phyloP scores from a whole-genome alignment of 2,329 filamentous ascomycete species.

The Aspergillus sp. region DNA sequence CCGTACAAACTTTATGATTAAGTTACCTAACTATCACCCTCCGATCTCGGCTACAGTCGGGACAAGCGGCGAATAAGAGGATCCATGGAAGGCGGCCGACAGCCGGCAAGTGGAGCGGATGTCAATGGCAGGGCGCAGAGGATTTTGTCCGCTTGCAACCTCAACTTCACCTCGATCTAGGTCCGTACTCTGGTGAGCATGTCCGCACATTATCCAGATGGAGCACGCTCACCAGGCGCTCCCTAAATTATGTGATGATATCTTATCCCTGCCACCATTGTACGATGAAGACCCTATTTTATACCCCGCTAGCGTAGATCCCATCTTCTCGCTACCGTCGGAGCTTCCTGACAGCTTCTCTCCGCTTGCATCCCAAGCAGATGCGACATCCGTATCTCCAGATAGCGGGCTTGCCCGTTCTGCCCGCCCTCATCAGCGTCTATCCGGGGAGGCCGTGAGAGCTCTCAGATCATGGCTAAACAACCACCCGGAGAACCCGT shows the following conservation, averaged over 20 bases:
- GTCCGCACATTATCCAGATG: background rate
- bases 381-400: background rate
- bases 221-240: background rate
- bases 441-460: slow-evolving; percentile 58
- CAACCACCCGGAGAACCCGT: slow-evolving; percentile 75
- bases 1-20: too few relatives aligned
- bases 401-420: background rate
- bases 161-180: background rate
- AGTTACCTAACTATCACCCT: background rate
- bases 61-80: background rate
- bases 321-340: background rate
- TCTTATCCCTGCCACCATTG: background rate
- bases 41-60: background rate
- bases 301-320: background rate
- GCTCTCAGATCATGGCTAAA: slow-evolving; percentile 79
- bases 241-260: background rate
- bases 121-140: background rate
- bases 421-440: background rate
- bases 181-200: background rate
- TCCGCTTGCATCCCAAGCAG: too few relatives aligned
- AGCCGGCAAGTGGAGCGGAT: slow-evolving; percentile 2
- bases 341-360: background rate
- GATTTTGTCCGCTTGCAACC: background rate
- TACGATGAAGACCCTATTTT: background rate
- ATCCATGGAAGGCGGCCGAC: background rate